Evolutionary conservation across 345 rosid genomes (phyloP), one percentile per base, ranked within the genome.

Genomic region (Reutealis trisperma): DNA sequence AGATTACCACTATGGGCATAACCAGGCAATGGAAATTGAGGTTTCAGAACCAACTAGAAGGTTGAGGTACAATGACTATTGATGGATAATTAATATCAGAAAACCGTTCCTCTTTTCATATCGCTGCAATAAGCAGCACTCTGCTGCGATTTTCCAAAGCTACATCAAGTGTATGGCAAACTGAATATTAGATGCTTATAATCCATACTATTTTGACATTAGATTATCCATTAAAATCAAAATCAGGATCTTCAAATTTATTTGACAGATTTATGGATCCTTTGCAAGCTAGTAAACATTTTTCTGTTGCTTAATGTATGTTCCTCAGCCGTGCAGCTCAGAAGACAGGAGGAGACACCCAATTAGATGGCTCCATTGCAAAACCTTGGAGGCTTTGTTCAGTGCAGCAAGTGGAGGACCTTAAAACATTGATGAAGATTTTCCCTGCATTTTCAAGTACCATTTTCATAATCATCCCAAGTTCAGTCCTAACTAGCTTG

Each of bases 351-450:
- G 87, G 82, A 16, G 69, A 65, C 12, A 65, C 0, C 21, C 3
- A 16, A 58, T 49, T 69, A 4, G 86, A 85, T 12, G 82, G 76
- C 44, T 75, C 84, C 6, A 52, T 73, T 19, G 73, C 76, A n/a
- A 87, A 64, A 62, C 78, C 69, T 4, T 87, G 93, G 91, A 86
- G 86, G 60, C 69, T 89, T 24, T 85, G 90, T 74, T 70, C 87
- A 9, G 84, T 86, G 65, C 86, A 87, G 24, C 86, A 90, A 82
- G 93, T 88, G 52, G 96, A 88, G 71, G 89, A 89, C 76, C 81
- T 88, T 10, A 91, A 91, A 78, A 57, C 76, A 19, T 27, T 91
- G 14, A 25, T 90, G 19, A 82, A 72, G 70, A 79, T 88, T 73
- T 67, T 83, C 44, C 93, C 90, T 4, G 47, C 83, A 4, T 82